Evolutionary conservation across 345 rosid genomes (phyloP).

Genomic region (Salix koriyanagi): DNA sequence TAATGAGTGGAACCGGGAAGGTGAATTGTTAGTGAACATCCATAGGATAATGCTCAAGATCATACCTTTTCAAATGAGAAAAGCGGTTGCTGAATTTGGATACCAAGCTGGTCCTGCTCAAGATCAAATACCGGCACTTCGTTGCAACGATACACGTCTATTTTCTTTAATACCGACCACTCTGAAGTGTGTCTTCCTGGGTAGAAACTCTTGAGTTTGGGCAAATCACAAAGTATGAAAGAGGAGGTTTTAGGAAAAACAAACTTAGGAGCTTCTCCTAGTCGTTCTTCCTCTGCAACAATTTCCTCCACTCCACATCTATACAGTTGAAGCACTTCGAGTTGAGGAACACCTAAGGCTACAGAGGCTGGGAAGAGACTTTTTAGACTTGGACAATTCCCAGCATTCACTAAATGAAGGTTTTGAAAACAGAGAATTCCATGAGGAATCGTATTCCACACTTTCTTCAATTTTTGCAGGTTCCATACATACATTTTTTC

Average conservation of each 20-base stretch:
- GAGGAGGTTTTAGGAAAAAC: slow-evolving; percentile 9
- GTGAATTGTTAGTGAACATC: too few species aligned
- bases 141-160: neutral
- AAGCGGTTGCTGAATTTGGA: neutral
- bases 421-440: neutral
- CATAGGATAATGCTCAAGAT: too few species aligned
- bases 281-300: slow-evolving; percentile 10
- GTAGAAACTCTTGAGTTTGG: slow-evolving; percentile 11
- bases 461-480: neutral
- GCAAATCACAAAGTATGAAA: neutral
- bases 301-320: slow-evolving; percentile 12
- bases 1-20: too few species aligned
- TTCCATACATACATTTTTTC: neutral
- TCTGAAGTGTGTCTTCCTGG: slow-evolving; percentile 1
- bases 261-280: neutral
- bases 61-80: neutral
- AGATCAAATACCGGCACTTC: neutral
- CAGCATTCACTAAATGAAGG: neutral
- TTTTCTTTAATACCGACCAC: slow-evolving; percentile 9
- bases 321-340: slow-evolving; percentile 4
- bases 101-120: neutral
- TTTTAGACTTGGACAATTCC: neutral
- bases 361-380: slow-evolving; percentile 12
- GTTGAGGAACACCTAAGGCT: slow-evolving; percentile 1
- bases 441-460: slow-evolving; percentile 7